Evolutionary conservation across 352 stramenopile genomes (phyloP).

Genomic region (Globisporangium cystogenes): DNA sequence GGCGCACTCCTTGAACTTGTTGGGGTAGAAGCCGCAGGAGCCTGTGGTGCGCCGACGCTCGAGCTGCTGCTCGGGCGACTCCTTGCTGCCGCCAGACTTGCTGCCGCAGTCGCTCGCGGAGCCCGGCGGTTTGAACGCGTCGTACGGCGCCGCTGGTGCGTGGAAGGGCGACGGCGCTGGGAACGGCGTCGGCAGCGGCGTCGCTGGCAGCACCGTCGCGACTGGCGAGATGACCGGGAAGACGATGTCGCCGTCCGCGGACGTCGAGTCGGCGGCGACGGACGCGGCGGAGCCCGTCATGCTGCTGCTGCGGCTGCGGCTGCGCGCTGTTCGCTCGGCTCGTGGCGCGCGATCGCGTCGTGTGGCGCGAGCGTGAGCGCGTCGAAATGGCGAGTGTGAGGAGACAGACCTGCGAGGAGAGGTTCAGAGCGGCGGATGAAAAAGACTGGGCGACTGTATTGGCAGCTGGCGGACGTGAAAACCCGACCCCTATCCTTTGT

Average conservation of each 20-base stretch:
- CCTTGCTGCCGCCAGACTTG: conserved; percentile 4
- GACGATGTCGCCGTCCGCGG: conserved; percentile 14
- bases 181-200: neutral
- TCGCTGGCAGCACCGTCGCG: conserved; percentile 13
- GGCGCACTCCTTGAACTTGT: conserved; percentile 27
- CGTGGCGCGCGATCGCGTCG: no score
- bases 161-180: neutral
- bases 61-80: conserved; percentile 7
- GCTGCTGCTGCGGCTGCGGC: no score
- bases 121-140: neutral
- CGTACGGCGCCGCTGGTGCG: neutral
- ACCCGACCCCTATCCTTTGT: no score
- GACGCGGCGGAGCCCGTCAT: conserved; percentile 15
- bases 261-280: conserved; percentile 21
- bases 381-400: neutral
- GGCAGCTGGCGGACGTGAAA: no score
- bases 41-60: conserved; percentile 29
- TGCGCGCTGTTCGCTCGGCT: no score
- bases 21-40: conserved; percentile 34
- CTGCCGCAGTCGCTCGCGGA: conserved; percentile 1
- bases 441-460: no score
- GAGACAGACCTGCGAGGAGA: no score
- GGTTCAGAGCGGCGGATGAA: no score
- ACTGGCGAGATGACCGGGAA: conserved; percentile 8
- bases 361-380: no score